Base-by-base conservation (phyloP, 495 filamentous ascomycete genomes). In the Lophium mytilinum region DNA sequence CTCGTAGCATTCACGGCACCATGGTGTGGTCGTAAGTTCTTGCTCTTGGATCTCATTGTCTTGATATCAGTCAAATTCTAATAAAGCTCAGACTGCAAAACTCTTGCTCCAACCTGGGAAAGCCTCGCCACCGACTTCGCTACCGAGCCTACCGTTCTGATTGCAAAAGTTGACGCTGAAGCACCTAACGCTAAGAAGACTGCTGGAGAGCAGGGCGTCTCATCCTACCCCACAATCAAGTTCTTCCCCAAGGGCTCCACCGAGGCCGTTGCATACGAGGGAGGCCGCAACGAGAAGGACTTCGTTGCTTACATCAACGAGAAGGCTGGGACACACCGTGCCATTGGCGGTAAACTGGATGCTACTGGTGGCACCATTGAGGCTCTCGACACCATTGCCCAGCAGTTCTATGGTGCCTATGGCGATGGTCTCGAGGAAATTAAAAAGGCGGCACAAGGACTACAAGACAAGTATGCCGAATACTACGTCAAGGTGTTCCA, bases 1-100 rank as follows among this genome's bases (percentile, higher is more conserved):
- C 71, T 98, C 55, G 92, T 98, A 64, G 90, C 95, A 24, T 98
- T 98, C 72, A 96, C 90, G 56, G 90, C 90, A 55, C 90, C 90
- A 47, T 96, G 90, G 90, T 96, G 90, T 79, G 90, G 90, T 72
- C 90, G 90, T 96, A 82, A 66, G 90, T 89, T 33, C 43, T 15
- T n/a, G 9, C 5, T 18, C 7, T 42, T 41, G 17, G 39, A 41
- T 14, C 17, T 50, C 49, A 55, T 7, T 12, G 24, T 10, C 18
- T 3, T 30, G 24, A 30, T 30, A 33, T 58, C 18, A 46, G 15
- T 46, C 11, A n/a, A 24, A 57, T 54, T 49, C 66, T 73, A 63
- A 73, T 40, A 50, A 17, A 49, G 11, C 45, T 68, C 53, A 93
- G 93, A 98, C 82, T 98, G 94, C 87, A 97, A 98, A 78, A 82